Conservation (phyloP, 1,139 yeast genomes). For the Zygotorulaspora mrakii region DNA sequence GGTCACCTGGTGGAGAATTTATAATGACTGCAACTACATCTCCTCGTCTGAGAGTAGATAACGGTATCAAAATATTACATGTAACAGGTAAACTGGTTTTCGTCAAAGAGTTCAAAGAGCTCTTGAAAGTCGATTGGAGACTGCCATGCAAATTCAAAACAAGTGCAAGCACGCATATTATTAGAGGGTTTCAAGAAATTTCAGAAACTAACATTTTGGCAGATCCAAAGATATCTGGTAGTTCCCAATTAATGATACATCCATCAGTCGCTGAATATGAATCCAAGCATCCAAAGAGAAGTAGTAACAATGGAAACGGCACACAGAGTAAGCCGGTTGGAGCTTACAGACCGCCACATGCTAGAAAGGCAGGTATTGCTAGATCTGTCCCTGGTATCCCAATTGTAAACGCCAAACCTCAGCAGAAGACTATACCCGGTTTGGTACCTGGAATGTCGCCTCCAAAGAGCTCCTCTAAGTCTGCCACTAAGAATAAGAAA, state of each 20-base stretch:
- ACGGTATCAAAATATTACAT: conserved; percentile 92
- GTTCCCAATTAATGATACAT: conserved; percentile 47
- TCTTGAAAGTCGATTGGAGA: conserved; percentile 81
- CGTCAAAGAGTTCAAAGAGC: conserved; percentile 74
- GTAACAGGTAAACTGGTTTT: conserved; percentile 78
- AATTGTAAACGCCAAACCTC: conserved; percentile 24
- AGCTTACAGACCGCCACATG: conserved; percentile 96
- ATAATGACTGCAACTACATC: conserved; percentile 95
- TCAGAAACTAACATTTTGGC: conserved; percentile 48
- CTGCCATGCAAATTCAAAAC: conserved; percentile 41
- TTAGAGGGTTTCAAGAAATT: conserved; percentile 40
- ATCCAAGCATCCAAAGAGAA: conserved; percentile 42
- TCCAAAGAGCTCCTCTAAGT: conserved; percentile 42
- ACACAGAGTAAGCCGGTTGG: conserved; percentile 60
- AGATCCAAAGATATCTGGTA: conserved; percentile 31
- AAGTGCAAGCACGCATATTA: conserved; percentile 25
- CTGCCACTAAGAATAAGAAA: conserved; percentile 74
- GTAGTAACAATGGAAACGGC: conserved; percentile 30
- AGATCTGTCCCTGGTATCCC: conserved; percentile 36
- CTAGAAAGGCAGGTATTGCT: conserved; percentile 51
- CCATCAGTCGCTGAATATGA: conserved; percentile 59
- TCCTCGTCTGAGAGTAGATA: conserved; percentile 95
- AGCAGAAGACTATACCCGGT: conserved; percentile 35
- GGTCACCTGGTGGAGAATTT: conserved; percentile 98
- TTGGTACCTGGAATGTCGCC: conserved; percentile 43